phyloP scores from a whole-genome alignment of 2,329 filamentous ascomycete species.

The Fusarium compactum region DNA sequence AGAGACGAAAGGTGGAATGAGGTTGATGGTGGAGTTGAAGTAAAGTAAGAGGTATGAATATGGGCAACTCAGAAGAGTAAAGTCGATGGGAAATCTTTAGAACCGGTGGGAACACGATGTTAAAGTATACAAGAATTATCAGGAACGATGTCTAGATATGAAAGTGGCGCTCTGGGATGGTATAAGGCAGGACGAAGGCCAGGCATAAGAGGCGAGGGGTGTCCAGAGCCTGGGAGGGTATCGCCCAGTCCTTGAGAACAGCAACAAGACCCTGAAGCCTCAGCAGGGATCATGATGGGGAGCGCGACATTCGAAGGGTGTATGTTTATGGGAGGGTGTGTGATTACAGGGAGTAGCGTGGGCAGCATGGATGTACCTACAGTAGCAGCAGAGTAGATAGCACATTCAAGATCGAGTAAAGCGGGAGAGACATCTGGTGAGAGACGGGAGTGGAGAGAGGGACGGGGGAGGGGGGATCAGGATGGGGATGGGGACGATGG shows the following conservation, averaged over 20 bases:
- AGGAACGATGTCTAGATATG: conserved; percentile 38
- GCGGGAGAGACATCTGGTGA: conserved; percentile 30
- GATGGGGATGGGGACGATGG: conserved; percentile 33
- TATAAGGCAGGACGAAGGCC: conserved; percentile 36
- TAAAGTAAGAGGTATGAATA: conserved; percentile 11
- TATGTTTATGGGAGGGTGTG: conserved; percentile 7
- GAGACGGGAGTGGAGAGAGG: conserved; percentile 36
- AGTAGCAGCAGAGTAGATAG: conserved; percentile 17
- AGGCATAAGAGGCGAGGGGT: conserved; percentile 38
- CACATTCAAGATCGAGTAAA: conserved; percentile 35
- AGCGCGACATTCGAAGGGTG: conserved; percentile 23
- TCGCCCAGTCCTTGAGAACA: conserved; percentile 42
- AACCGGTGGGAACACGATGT: conserved; percentile 23
- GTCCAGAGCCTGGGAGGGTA: conserved; percentile 37
- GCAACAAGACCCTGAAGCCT: conserved; percentile 40
- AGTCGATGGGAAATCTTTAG: conserved; percentile 16
- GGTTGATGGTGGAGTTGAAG: conserved; percentile 15
- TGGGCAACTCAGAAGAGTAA: conserved; percentile 22
- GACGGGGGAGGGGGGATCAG: conserved; percentile 17
- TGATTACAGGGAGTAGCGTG: conserved; percentile 11
- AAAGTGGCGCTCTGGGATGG: conserved; percentile 39
- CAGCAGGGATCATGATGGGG: conserved; percentile 39
- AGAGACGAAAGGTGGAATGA: conserved; percentile 13
- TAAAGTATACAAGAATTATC: conserved; percentile 36
- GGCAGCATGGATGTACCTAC: conserved; percentile 27